Evolutionary conservation across 1,139 yeast species (phyloP).

Genomic region (Kurtzmaniella quercitrusa): DNA sequence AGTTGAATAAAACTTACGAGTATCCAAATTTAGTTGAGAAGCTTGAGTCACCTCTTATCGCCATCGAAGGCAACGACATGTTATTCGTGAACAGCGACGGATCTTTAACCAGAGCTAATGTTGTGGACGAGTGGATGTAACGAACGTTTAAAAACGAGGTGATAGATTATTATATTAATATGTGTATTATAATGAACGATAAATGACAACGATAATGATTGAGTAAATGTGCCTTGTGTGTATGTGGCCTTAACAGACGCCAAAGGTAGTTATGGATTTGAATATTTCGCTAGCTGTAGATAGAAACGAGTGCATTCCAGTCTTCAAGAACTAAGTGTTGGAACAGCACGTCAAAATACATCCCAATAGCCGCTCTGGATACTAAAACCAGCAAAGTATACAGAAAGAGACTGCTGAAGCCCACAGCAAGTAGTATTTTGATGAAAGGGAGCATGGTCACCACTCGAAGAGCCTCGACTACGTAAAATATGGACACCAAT

Average conservation of each 20-base stretch:
- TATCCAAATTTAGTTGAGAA: slow-evolving; percentile 69
- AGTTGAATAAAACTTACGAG: slow-evolving; percentile 62
- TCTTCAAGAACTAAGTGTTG: background rate
- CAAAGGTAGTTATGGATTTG: no score
- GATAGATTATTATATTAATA: background rate
- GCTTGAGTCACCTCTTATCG: slow-evolving; percentile 81
- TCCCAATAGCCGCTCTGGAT: background rate
- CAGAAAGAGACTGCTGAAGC: background rate
- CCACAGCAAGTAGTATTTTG: slow-evolving; percentile 17
- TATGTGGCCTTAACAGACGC: no score
- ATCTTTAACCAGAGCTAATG: slow-evolving; percentile 42
- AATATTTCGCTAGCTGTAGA: background rate
- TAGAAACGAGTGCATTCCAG: background rate
- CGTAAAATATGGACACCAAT: slow-evolving; percentile 56
- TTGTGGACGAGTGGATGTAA: slow-evolving; percentile 41
- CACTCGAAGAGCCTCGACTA: slow-evolving; percentile 62
- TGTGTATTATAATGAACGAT: background rate
- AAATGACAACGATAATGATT: background rate
- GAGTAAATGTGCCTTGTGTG: no score
- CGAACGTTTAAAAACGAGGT: no score
- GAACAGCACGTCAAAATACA: background rate
- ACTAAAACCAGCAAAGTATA: background rate
- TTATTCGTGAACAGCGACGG: slow-evolving; percentile 61
- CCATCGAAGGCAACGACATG: slow-evolving; percentile 59
- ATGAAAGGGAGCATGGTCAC: slow-evolving; percentile 41